These are phyloP conservation scores for Colletotrichum musicola DNA, from an alignment of 2,329 filamentous ascomycete genomes.

Conservation along the genomic window DNA sequence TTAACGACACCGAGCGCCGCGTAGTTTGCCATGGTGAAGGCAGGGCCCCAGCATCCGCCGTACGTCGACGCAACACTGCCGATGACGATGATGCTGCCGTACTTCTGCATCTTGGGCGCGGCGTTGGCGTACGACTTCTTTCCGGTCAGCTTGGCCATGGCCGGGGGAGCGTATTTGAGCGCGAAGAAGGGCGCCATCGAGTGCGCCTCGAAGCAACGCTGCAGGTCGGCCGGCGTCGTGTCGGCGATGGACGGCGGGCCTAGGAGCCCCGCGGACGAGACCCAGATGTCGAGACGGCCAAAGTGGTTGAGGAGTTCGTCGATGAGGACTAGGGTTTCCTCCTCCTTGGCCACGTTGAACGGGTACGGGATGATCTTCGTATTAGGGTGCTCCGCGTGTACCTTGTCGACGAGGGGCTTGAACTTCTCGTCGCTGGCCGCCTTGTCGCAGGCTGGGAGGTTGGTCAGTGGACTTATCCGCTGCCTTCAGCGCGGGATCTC, in stretches of 20 bases:
- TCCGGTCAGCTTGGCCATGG: slow-evolving; percentile 70
- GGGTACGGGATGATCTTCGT: slow-evolving; percentile 73
- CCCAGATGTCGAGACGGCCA: slow-evolving; percentile 71
- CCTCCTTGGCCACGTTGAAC: slow-evolving; percentile 69
- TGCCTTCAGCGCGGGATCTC: too few species aligned
- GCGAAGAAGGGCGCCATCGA: slow-evolving; percentile 74
- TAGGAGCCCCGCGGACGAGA: slow-evolving; percentile 68
- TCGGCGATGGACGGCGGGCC: slow-evolving; percentile 68
- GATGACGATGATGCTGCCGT: slow-evolving; percentile 74
- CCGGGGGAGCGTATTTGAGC: slow-evolving; percentile 73
- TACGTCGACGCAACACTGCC: slow-evolving; percentile 68
- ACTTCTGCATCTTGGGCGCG: slow-evolving; percentile 69
- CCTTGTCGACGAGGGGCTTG: slow-evolving; percentile 53
- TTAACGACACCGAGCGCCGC: slow-evolving; percentile 72
- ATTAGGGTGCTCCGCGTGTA: slow-evolving; percentile 61
- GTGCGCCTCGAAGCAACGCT: slow-evolving; percentile 71
- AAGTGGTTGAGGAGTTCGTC: slow-evolving; percentile 73
- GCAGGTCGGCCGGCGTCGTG: slow-evolving; percentile 68
- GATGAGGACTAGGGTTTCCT: slow-evolving; percentile 70
- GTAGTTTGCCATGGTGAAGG: slow-evolving; percentile 71
- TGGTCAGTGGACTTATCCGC: background rate
- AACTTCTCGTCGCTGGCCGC: slow-evolving; percentile 54
- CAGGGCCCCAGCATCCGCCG: slow-evolving; percentile 70
- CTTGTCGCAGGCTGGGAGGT: slow-evolving; percentile 61
- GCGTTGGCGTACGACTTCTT: slow-evolving; percentile 71